phyloP scores from a whole-genome alignment of 1,284 basidiomycete species.

The Marasmius sp. region DNA sequence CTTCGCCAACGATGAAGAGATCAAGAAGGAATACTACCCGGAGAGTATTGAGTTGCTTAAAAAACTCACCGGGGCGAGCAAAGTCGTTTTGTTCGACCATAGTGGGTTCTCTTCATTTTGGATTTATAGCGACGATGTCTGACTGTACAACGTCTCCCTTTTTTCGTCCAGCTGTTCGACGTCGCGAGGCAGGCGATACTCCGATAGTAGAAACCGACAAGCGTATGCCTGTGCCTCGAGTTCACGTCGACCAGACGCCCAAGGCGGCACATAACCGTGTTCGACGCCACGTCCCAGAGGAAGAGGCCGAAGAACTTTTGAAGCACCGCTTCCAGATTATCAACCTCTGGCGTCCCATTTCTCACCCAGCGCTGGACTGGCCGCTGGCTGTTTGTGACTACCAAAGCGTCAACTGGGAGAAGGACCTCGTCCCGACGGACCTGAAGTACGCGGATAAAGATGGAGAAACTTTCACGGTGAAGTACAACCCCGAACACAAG shows the following conservation, averaged over 20 bases:
- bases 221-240: constrained; percentile 46
- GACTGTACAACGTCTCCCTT: no score
- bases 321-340: constrained; percentile 64
- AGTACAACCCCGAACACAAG: constrained; percentile 49
- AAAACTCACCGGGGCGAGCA: neutral
- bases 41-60: constrained; percentile 2
- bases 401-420: constrained; percentile 46
- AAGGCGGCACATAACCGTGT: constrained; percentile 45
- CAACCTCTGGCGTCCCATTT: constrained; percentile 73
- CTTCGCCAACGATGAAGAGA: neutral
- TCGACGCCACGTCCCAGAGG: constrained; percentile 29
- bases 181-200: neutral
- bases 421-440: constrained; percentile 50
- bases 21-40: neutral
- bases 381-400: constrained; percentile 67
- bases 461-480: constrained; percentile 59
- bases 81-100: neutral
- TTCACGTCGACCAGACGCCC: constrained; percentile 61
- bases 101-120: neutral
- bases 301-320: constrained; percentile 44
- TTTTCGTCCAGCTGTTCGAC: no score
- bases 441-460: constrained; percentile 53
- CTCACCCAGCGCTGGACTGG: constrained; percentile 51
- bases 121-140: neutral
- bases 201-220: constrained; percentile 31